phyloP scores from a whole-genome alignment of 768 basidiomycete species.

The Coprinopsis cinerea region DNA sequence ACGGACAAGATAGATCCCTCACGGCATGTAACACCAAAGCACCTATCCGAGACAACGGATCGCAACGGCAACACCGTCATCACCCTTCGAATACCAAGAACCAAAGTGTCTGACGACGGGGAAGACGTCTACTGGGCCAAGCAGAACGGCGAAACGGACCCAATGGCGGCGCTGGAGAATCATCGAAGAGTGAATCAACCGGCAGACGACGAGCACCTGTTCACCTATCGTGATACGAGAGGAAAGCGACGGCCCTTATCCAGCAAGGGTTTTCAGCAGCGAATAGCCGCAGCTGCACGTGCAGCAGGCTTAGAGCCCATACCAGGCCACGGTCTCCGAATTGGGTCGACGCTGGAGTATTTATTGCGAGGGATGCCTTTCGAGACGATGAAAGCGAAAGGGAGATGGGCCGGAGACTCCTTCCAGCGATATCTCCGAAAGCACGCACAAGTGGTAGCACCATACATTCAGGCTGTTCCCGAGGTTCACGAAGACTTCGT shows the following conservation, averaged over 20 bases:
- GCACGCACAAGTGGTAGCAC: constrained; percentile 22
- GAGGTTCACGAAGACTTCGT: constrained; percentile 4
- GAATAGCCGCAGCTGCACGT: too few relatives aligned
- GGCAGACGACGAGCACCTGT: constrained; percentile 9
- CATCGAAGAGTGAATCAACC: constrained; percentile 22
- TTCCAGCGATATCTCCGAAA: constrained; percentile 24
- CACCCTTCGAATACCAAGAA: constrained; percentile 4
- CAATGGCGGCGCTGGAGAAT: constrained; percentile 14
- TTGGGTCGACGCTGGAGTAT: constrained; percentile 23
- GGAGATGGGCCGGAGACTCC: constrained; percentile 26
- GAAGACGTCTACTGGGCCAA: constrained; percentile 9
- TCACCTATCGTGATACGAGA: not conserved
- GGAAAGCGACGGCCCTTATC: constrained; percentile 3
- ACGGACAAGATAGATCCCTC: constrained; percentile 14
- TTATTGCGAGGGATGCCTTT: constrained; percentile 22
- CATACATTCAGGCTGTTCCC: constrained; percentile 21
- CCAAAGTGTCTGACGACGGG: not conserved
- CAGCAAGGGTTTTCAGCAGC: constrained; percentile 4
- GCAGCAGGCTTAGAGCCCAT: constrained; percentile 8
- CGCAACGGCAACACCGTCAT: constrained; percentile 1
- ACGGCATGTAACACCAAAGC: constrained; percentile 9
- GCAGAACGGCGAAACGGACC: constrained; percentile 18
- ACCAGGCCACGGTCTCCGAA: constrained; percentile 25
- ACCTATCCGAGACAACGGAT: constrained; percentile 11
- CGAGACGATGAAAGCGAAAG: constrained; percentile 24